Evolutionary conservation across 2,329 filamentous ascomycete species (phyloP), one percentile per base, ranked within the genome.

Genomic region (Tolypocladium tundrense): DNA sequence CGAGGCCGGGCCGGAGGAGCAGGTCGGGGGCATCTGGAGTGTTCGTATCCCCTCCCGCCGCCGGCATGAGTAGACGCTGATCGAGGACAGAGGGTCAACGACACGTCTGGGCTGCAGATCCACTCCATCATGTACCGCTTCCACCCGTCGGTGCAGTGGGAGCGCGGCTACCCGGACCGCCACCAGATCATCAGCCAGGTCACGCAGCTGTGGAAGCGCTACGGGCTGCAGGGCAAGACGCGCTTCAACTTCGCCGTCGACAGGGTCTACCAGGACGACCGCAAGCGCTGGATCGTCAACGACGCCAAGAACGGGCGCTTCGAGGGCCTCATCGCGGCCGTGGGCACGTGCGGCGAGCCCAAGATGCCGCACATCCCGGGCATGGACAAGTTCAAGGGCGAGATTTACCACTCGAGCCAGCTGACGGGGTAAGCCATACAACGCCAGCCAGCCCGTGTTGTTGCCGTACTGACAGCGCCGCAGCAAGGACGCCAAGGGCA

Each of bases 71-170:
- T 14, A 3, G 13, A 1, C 10, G 14, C 45, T 48, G 14, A 48
- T 24, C 3, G 45, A 27, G 10, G 14, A 19, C 59, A 90, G 85
- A 81, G 82, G 70, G 88, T 94, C 45, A 93, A 94, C 74, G 88
- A 88, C 55, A 92, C 88, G 0, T 92, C 88, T 0, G 84, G 88
- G 19, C 79, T 95, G 0, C 90, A 94, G 67, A 92, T 95, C 27
- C 89, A 95, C 69, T 90, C 86, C 24, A 71, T 92, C 59, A 94
- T 94, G 90, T 95, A 93, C 70, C 83, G 90, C 27, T 96, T 95
- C 69, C 88, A 93, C 63, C 91, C 91, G 0, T 88, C 87, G 0
- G 83, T 95, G 1, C 78, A 82, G 60, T 95, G 88, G 85, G 76
- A 82, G 40, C 76, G 79, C 37, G 88, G 88, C n/a, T 95, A 95